A percentile compares a stretch with the other conserved stretches of the same genome.
These are phyloP conservation scores for Rickenella mellea DNA, from an alignment of 768 basidiomycete species.

Conservation along the genomic window DNA sequence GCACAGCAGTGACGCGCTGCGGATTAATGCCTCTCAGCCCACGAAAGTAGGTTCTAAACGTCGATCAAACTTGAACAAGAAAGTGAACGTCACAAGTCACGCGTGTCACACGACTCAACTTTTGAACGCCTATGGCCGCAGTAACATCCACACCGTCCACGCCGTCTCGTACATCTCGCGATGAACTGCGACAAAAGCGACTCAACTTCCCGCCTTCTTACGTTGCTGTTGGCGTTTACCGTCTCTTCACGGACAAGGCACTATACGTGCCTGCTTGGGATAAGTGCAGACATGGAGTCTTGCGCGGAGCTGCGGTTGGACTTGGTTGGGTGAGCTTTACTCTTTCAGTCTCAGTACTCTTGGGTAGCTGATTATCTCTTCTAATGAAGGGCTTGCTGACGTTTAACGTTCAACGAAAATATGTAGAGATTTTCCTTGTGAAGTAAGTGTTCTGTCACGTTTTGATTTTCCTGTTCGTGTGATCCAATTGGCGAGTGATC, in stretches of 20 bases:
- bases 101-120: too few relatives aligned
- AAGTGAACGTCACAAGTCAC: too few relatives aligned
- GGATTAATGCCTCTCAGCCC: too few relatives aligned
- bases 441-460: slow-evolving; percentile 42
- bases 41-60: too few relatives aligned
- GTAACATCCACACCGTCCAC: too few relatives aligned
- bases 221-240: slow-evolving; percentile 74
- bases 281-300: slow-evolving; percentile 72
- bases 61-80: too few relatives aligned
- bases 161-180: too few relatives aligned
- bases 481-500: not conserved
- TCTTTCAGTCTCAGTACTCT: not conserved
- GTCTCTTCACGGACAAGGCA: slow-evolving; percentile 63
- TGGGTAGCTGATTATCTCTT: not conserved
- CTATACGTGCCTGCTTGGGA: slow-evolving; percentile 74
- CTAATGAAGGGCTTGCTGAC: slow-evolving; percentile 49
- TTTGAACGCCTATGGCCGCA: too few relatives aligned
- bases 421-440: slow-evolving; percentile 54
- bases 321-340: slow-evolving; percentile 48
- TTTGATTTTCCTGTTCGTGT: not conserved
- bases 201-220: slow-evolving; percentile 79
- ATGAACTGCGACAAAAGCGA: slow-evolving; percentile 23
- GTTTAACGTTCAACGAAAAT: slow-evolving; percentile 60
- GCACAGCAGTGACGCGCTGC: too few relatives aligned
- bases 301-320: slow-evolving; percentile 62